Conservation (phyloP, 169 alveolate genomes). For the Plasmodium reichenowi region DNA sequence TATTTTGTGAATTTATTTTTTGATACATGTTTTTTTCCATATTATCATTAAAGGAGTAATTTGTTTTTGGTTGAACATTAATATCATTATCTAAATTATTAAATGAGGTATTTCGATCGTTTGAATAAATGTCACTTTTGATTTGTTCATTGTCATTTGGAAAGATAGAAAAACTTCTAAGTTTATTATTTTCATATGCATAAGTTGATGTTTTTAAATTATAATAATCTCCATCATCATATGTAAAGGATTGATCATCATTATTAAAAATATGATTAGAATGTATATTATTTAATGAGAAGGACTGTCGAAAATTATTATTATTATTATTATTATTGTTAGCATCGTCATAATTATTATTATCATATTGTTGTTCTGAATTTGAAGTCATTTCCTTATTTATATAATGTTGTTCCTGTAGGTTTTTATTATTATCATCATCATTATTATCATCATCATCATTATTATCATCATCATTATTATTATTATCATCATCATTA, state of each 20-base stretch:
- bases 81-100: too few relatives aligned
- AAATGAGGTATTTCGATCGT: too few relatives aligned
- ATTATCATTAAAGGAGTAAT: constrained; percentile 28
- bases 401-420: constrained; percentile 3
- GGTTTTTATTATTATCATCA: not conserved
- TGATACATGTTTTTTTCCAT: constrained; percentile 16
- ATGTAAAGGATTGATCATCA: constrained; percentile 9
- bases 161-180: constrained; percentile 18
- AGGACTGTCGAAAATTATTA: not conserved
- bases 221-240: constrained; percentile 14
- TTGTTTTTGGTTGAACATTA: constrained; percentile 10
- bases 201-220: constrained; percentile 22
- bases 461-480: constrained; percentile 6
- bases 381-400: not conserved
- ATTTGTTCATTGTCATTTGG: constrained; percentile 21
- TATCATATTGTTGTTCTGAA: not conserved
- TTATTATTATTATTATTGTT: constrained; percentile 10
- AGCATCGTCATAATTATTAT: not conserved
- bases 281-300: too few relatives aligned
- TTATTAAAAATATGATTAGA: not conserved
- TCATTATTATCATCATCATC: not conserved
- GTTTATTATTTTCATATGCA: constrained; percentile 22
- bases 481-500: constrained; percentile 9
- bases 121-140: not conserved
- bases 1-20: constrained; percentile 12